Conservation (phyloP, 495 filamentous ascomycete genomes). For the Tuber melanosporum region DNA sequence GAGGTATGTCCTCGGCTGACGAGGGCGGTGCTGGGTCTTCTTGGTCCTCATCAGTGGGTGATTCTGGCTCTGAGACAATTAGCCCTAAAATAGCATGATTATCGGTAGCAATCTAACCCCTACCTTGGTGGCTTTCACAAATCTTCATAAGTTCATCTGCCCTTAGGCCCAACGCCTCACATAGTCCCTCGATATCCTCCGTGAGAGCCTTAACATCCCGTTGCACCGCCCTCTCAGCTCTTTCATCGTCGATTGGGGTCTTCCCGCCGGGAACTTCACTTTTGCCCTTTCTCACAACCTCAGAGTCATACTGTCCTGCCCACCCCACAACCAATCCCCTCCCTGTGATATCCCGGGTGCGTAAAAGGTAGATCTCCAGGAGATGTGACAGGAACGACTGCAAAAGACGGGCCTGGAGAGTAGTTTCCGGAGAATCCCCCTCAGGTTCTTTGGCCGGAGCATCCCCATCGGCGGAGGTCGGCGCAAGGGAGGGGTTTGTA, state of each 20-base stretch:
- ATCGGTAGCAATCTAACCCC: slow-evolving; percentile 42
- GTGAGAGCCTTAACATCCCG: slow-evolving; percentile 28
- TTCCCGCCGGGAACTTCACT: slow-evolving; percentile 38
- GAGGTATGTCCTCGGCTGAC: slow-evolving; percentile 56
- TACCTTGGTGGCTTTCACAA: slow-evolving; percentile 27
- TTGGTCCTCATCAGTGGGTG: slow-evolving; percentile 31
- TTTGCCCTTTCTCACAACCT: slow-evolving; percentile 36
- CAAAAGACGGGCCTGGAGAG: slow-evolving; percentile 61
- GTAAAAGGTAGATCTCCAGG: slow-evolving; percentile 67
- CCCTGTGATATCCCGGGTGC: slow-evolving; percentile 47
- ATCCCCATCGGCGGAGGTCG: background rate
- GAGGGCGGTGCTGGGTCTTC: slow-evolving; percentile 43
- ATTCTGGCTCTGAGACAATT: slow-evolving; percentile 20
- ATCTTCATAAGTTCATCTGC: slow-evolving; percentile 50
- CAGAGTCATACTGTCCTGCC: slow-evolving; percentile 54
- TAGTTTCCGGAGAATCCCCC: slow-evolving; percentile 49
- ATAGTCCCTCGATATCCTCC: slow-evolving; percentile 35
- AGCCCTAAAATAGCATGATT: slow-evolving; percentile 10
- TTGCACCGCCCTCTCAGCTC: slow-evolving; percentile 33
- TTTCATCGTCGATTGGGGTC: slow-evolving; percentile 39
- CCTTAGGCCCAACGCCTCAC: slow-evolving; percentile 42
- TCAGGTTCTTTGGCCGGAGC: slow-evolving; percentile 48
- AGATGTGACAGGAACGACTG: slow-evolving; percentile 83
- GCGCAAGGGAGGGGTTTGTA: slow-evolving; percentile 14
- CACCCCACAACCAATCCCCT: slow-evolving; percentile 63